Percentiles rank a stretch among this genome's conserved stretches.
phyloP scores from a whole-genome alignment of 2,329 filamentous ascomycete genomes.

The Botrytis fragariae region DNA sequence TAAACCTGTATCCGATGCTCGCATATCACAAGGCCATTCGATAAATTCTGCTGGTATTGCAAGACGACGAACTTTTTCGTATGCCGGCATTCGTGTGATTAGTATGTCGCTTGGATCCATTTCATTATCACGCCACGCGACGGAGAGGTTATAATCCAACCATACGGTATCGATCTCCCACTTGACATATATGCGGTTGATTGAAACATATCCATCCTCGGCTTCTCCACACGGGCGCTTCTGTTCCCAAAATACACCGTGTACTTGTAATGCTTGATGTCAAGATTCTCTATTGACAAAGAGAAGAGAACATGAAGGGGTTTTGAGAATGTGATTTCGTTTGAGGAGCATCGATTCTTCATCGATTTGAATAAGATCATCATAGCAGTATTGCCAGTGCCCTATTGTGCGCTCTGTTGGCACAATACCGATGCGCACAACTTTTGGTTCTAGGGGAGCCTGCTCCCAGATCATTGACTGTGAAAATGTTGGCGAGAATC shows the following conservation, averaged over 20 bases:
- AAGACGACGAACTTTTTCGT: background rate
- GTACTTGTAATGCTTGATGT: background rate
- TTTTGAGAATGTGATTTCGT: background rate
- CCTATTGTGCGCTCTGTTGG: background rate
- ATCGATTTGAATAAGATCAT: background rate
- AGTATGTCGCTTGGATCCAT: background rate
- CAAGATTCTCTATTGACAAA: background rate
- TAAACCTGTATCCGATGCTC: background rate
- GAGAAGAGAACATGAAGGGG: background rate
- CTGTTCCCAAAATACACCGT: background rate
- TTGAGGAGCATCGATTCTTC: background rate
- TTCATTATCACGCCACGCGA: background rate
- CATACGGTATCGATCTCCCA: background rate
- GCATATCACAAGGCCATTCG: background rate
- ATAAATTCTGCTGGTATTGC: background rate
- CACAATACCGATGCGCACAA: background rate
- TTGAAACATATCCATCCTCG: background rate
- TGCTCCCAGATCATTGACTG: background rate
- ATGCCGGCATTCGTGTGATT: background rate
- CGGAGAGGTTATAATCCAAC: background rate
- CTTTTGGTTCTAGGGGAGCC: background rate
- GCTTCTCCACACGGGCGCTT: background rate
- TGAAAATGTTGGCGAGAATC: background rate
- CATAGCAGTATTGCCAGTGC: background rate
- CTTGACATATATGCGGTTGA: background rate